These are phyloP conservation scores for Choricystis sp. DNA, from an alignment of 139 green algal genomes.

Conservation along the genomic window DNA sequence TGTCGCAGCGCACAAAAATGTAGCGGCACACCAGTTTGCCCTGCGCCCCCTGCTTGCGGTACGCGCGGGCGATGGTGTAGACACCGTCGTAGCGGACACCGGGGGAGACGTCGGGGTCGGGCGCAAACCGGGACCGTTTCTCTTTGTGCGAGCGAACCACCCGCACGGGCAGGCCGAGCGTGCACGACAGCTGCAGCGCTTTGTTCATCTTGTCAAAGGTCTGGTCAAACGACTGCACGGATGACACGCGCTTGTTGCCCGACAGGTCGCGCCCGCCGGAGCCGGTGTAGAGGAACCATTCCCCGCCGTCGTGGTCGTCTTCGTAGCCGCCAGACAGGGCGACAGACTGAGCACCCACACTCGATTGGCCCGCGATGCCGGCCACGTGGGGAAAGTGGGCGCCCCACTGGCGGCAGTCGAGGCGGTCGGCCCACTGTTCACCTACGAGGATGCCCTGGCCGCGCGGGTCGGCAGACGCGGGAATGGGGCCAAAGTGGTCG, in stretches of 20 bases:
- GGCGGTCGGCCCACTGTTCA: constrained; percentile 72
- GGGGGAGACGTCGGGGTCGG: constrained; percentile 20
- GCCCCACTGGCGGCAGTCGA: constrained; percentile 89
- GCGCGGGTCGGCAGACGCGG: constrained; percentile 63
- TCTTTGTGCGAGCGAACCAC: constrained; percentile 82
- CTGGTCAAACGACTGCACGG: constrained; percentile 71
- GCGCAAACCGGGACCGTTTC: constrained; percentile 82
- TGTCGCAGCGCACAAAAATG: constrained; percentile 88
- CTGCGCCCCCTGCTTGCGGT: constrained; percentile 61
- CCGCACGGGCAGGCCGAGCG: constrained; percentile 66
- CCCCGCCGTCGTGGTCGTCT: constrained; percentile 82
- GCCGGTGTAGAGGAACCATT: constrained; percentile 94
- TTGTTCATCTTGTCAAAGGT: constrained; percentile 77
- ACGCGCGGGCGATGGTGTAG: constrained; percentile 82
- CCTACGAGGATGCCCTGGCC: constrained; percentile 68
- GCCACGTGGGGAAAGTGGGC: constrained; percentile 91
- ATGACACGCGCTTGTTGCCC: constrained; percentile 93
- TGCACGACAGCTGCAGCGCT: constrained; percentile 69
- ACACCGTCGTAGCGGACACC: constrained; percentile 82
- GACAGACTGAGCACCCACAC: constrained; percentile 58
- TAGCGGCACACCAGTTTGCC: constrained; percentile 74
- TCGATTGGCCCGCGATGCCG: constrained; percentile 81
- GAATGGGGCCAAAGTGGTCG: constrained; percentile 92
- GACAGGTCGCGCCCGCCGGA: constrained; percentile 75
- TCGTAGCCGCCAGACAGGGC: constrained; percentile 68